phyloP scores from a whole-genome alignment of 2,329 filamentous ascomycete species.

The Dothistroma pini region DNA sequence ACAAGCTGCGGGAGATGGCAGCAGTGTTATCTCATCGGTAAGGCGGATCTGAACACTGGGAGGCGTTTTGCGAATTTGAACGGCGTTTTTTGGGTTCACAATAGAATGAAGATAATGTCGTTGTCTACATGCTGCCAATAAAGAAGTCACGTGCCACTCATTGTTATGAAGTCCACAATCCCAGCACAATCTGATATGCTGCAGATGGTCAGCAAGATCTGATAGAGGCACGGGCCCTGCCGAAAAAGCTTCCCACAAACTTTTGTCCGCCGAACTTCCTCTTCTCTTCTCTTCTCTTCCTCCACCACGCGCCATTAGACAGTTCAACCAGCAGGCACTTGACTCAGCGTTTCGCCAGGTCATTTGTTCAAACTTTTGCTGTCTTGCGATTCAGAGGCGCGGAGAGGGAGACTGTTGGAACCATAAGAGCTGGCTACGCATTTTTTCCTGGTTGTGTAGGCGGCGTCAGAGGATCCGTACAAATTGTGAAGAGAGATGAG shows the following conservation, averaged over 20 bases:
- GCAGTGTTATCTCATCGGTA: too few relatives aligned
- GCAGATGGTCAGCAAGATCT: not conserved
- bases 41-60: not conserved
- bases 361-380: slow-evolving; percentile 14
- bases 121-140: not conserved
- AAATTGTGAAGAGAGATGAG: slow-evolving; percentile 2
- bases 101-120: not conserved
- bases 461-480: slow-evolving; percentile 29
- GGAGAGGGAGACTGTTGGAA: slow-evolving; percentile 27
- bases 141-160: not conserved
- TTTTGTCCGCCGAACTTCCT: not conserved
- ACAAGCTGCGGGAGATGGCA: slow-evolving; percentile 18
- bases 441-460: slow-evolving; percentile 23
- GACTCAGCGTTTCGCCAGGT: slow-evolving; percentile 12
- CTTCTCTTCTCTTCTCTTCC: slow-evolving; percentile 9
- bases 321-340: slow-evolving; percentile 19
- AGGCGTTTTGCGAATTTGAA: not conserved
- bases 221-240: not conserved
- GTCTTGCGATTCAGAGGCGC: slow-evolving; percentile 26
- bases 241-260: not conserved
- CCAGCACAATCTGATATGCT: not conserved
- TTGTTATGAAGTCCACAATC: not conserved
- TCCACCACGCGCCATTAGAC: slow-evolving; percentile 17
- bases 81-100: not conserved
- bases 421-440: slow-evolving; percentile 30